These are phyloP conservation scores for Globisporangium canariense DNA, from an alignment of 352 stramenopile genomes.

Conservation along the genomic window DNA sequence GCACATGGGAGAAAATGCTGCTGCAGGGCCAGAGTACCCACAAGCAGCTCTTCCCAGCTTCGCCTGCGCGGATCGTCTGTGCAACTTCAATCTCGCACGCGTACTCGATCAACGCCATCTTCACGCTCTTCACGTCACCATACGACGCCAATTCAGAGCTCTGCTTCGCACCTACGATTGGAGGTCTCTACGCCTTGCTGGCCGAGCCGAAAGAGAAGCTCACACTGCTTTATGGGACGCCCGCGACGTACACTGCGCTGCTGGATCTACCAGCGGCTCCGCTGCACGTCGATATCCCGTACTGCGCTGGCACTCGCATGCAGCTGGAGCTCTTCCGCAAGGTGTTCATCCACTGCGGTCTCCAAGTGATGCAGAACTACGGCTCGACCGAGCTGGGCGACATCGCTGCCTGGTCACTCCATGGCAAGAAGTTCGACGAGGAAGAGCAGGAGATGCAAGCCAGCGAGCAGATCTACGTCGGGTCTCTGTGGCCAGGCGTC, in stretches of 20 bases:
- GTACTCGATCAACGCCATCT: slow-evolving; percentile 85
- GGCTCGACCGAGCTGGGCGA: slow-evolving; percentile 81
- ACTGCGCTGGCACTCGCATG: slow-evolving; percentile 68
- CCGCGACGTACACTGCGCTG: slow-evolving; percentile 74
- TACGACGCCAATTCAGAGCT: slow-evolving; percentile 63
- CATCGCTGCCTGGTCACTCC: slow-evolving; percentile 67
- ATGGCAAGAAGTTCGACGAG: slow-evolving; percentile 37
- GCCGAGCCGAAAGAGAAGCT: slow-evolving; percentile 29
- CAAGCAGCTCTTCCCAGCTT: slow-evolving; percentile 64
- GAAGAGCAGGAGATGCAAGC: slow-evolving; percentile 41
- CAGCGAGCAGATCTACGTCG: slow-evolving; percentile 49
- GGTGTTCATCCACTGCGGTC: slow-evolving; percentile 53
- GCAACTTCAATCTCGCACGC: slow-evolving; percentile 82
- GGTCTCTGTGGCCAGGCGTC: slow-evolving; percentile 68
- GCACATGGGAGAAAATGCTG: slow-evolving; percentile 71
- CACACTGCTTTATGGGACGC: slow-evolving; percentile 73
- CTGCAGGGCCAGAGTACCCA: slow-evolving; percentile 79
- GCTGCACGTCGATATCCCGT: slow-evolving; percentile 67
- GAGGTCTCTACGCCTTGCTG: slow-evolving; percentile 51
- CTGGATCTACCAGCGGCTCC: slow-evolving; percentile 40
- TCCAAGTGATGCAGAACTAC: slow-evolving; percentile 84
- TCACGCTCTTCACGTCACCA: slow-evolving; percentile 69
- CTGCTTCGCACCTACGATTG: slow-evolving; percentile 53
- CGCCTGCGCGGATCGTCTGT: slow-evolving; percentile 62
- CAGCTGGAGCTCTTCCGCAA: slow-evolving; percentile 46